Percentiles rank a stretch among this genome's conserved stretches.
These are phyloP conservation scores for Lichtheimia corymbifera DNA, from an alignment of 371 early-diverging fungal genomes.

Conservation along the genomic window DNA sequence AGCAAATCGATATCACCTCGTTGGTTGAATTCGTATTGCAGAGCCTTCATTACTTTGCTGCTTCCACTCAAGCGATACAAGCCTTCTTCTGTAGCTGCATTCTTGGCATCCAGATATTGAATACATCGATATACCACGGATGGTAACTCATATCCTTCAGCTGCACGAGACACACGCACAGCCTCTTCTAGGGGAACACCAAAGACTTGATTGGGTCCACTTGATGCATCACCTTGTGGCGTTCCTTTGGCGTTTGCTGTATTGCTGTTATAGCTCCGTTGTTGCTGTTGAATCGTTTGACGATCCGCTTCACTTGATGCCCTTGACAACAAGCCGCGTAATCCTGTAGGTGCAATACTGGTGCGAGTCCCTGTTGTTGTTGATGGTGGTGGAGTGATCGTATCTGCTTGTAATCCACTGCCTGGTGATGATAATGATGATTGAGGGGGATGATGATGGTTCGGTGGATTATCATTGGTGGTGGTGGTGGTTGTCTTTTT, in stretches of 20 bases:
- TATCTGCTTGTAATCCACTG: constrained; percentile 2
- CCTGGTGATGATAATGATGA: too few relatives aligned
- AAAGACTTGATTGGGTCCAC: constrained; percentile 61
- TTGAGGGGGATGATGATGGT: too few relatives aligned
- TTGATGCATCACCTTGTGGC: not conserved
- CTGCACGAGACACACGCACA: constrained; percentile 61
- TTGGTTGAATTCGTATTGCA: constrained; percentile 82
- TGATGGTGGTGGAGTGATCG: not conserved
- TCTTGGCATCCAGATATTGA: constrained; percentile 88
- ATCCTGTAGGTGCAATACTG: constrained; percentile 9
- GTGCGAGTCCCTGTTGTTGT: not conserved
- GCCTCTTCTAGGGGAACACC: constrained; percentile 73
- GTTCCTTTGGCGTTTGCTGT: not conserved
- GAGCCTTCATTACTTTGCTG: constrained; percentile 60
- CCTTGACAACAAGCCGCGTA: constrained; percentile 25
- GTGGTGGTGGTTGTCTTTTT: constrained; percentile 37
- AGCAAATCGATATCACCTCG: constrained; percentile 70
- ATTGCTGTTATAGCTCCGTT: not conserved
- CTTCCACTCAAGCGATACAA: constrained; percentile 92
- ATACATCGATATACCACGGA: constrained; percentile 93
- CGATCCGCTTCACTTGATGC: constrained; percentile 11
- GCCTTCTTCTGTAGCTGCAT: constrained; percentile 86
- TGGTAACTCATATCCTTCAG: constrained; percentile 82
- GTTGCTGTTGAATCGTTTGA: not conserved
- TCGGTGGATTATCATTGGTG: constrained; percentile 10